Conservation (phyloP, 371 early-diverging fungal genomes). For the Rhizopus delemar region DNA sequence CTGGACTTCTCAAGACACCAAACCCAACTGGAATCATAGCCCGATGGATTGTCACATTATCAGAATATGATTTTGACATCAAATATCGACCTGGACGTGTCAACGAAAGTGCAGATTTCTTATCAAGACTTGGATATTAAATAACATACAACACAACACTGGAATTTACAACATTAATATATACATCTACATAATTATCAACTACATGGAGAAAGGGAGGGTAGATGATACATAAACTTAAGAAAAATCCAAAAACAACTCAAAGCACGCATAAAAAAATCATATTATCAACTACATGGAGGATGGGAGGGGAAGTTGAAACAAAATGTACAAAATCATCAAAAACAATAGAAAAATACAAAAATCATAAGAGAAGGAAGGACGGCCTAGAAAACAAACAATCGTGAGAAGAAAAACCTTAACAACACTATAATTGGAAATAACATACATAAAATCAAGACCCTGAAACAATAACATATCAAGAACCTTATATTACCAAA, state of each 20-base stretch:
- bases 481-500: no score
- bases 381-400: no score
- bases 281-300: no score
- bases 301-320: not conserved
- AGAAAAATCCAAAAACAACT: not conserved
- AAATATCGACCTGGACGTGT: slow-evolving; percentile 3
- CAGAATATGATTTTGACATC: slow-evolving; percentile 1
- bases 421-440: no score
- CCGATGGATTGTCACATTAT: not conserved
- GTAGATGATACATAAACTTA: not conserved
- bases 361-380: no score
- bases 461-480: no score
- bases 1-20: not conserved
- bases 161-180: no score
- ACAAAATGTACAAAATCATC: not conserved
- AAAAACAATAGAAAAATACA: no score
- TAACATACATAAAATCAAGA: no score
- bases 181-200: no score
- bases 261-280: not conserved
- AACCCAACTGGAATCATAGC: slow-evolving; percentile 3
- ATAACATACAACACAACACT: no score
- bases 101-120: slow-evolving; percentile 1
- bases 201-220: not conserved
- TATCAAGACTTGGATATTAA: slow-evolving; percentile 3
- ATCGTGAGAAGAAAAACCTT: not conserved